These are phyloP conservation scores for Dendrostoma leiphaemia DNA, from an alignment of 2,329 filamentous ascomycete species.

Conservation along the genomic window DNA sequence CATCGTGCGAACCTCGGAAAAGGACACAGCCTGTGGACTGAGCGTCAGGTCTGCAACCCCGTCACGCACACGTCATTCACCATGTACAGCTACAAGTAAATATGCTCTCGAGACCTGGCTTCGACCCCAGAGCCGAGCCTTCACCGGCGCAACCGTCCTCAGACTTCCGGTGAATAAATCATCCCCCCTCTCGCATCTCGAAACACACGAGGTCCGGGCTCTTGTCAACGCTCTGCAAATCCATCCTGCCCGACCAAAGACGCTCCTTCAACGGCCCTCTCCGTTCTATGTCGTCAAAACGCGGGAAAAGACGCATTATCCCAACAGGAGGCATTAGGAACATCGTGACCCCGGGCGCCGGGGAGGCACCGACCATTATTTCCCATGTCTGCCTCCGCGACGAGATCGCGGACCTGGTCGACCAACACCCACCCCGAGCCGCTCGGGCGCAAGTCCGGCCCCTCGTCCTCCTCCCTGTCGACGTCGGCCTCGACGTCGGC, in stretches of 20 bases:
- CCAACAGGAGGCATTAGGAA: too few relatives aligned
- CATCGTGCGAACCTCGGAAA: neutral
- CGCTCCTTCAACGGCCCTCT: too few relatives aligned
- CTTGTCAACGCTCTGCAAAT: too few relatives aligned
- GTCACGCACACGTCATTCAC: neutral
- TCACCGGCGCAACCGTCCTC: neutral
- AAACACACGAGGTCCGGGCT: too few relatives aligned
- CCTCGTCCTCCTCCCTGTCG: neutral
- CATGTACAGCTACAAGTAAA: too few relatives aligned
- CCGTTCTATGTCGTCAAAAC: neutral
- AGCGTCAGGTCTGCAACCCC: neutral
- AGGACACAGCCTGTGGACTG: neutral
- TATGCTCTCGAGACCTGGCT: neutral
- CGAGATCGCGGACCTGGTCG: constrained; percentile 18
- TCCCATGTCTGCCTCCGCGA: constrained; percentile 14
- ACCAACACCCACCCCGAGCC: constrained; percentile 13
- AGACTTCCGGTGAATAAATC: neutral
- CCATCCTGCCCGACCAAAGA: too few relatives aligned
- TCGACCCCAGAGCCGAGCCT: neutral
- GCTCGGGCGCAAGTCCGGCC: neutral
- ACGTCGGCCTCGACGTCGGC: neutral
- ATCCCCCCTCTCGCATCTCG: neutral
- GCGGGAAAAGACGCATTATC: too few relatives aligned
- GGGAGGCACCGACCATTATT: too few relatives aligned
- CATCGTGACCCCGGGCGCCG: neutral